Percentiles rank a stretch among this genome's conserved stretches.
Conservation (phyloP, 768 basidiomycete species). For the Asterophora parasitica region DNA sequence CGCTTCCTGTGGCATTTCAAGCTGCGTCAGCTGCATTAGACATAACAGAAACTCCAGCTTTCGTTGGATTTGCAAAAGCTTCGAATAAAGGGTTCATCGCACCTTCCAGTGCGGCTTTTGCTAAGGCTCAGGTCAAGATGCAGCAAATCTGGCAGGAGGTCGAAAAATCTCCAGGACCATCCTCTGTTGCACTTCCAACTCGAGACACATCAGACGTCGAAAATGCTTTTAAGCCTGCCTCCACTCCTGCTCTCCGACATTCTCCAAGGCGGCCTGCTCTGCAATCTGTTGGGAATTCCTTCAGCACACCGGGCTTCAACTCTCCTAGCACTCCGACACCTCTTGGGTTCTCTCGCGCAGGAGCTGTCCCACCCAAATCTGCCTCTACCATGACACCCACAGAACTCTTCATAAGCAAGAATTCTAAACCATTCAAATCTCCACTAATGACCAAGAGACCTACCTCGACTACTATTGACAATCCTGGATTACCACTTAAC, state of each 20-base stretch:
- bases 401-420: conserved; percentile 12
- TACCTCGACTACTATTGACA: background rate
- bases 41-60: conserved; percentile 5
- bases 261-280: conserved; percentile 32
- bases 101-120: conserved; percentile 52
- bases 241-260: conserved; percentile 13
- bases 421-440: conserved; percentile 42
- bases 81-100: conserved; percentile 34
- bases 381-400: conserved; percentile 9
- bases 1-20: conserved; percentile 31
- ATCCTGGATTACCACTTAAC: conserved; percentile 27
- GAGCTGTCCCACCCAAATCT: conserved; percentile 9
- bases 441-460: conserved; percentile 31
- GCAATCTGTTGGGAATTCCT: conserved; percentile 31
- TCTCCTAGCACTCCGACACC: conserved; percentile 40
- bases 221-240: conserved; percentile 25
- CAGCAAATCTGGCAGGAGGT: conserved; percentile 42
- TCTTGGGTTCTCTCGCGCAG: conserved; percentile 21
- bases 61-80: conserved; percentile 28
- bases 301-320: conserved; percentile 24
- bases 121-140: conserved; percentile 49
- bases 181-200: conserved; percentile 1
- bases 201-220: conserved; percentile 16
- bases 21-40: conserved; percentile 25
- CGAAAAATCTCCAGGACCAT: conserved; percentile 15